phyloP scores from a whole-genome alignment of 192 early-diverging fungal genomes.

The Pecoramyces ruminantium region DNA sequence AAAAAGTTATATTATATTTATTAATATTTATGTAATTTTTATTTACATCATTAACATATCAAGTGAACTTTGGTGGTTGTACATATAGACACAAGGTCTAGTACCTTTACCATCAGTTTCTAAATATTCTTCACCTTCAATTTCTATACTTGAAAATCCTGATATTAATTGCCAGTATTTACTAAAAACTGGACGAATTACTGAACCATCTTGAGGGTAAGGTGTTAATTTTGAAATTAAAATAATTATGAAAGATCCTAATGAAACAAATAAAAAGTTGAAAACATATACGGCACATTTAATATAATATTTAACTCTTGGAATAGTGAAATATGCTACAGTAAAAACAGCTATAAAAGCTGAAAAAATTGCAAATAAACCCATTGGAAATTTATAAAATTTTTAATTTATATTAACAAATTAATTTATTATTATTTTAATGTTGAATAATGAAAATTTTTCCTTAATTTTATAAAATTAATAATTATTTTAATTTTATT shows the following conservation, averaged over 20 bases:
- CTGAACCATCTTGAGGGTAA: neutral
- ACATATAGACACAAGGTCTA: neutral
- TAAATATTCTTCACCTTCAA: neutral
- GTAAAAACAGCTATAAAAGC: neutral
- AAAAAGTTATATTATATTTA: too few species aligned
- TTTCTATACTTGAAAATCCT: neutral
- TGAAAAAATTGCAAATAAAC: neutral
- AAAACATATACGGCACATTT: neutral
- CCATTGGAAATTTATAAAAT: neutral
- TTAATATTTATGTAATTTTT: too few species aligned
- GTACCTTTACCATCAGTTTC: neutral
- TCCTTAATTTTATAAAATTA: too few species aligned
- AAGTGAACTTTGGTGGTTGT: neutral
- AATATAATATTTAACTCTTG: neutral
- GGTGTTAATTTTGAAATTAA: neutral
- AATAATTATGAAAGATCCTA: neutral
- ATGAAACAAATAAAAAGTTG: neutral
- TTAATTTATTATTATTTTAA: too few species aligned
- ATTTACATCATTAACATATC: slow-evolving; percentile 1
- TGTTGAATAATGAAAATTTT: too few species aligned
- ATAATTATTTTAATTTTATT: too few species aligned
- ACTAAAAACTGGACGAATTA: neutral
- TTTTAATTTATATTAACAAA: too few species aligned
- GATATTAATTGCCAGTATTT: neutral
- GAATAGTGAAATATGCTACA: neutral